phyloP scores from a whole-genome alignment of 2,329 filamentous ascomycete genomes.

The Aspergillus oerlinghausenensis region DNA sequence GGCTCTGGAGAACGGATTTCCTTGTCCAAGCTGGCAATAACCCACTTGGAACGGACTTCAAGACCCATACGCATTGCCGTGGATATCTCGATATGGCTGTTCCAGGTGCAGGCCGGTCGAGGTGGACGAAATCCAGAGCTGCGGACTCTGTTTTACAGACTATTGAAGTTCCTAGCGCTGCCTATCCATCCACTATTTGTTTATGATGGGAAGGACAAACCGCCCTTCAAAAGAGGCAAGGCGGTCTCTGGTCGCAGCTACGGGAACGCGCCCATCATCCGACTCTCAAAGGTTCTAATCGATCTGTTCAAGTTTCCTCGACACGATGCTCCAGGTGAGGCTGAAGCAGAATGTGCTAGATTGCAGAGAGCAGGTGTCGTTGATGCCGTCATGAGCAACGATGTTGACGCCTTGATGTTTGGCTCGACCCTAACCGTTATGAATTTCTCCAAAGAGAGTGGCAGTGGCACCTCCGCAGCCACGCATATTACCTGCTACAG shows the following conservation, averaged over 20 bases:
- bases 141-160: constrained; percentile 86
- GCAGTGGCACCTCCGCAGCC: constrained; percentile 56
- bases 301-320: constrained; percentile 77
- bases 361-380: constrained; percentile 78
- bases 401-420: constrained; percentile 98
- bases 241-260: constrained; percentile 47
- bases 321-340: constrained; percentile 88
- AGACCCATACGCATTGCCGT: constrained; percentile 81
- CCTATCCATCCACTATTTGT: constrained; percentile 87
- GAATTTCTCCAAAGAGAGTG: constrained; percentile 74
- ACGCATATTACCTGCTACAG: constrained; percentile 86
- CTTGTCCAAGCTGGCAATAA: constrained; percentile 74
- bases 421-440: constrained; percentile 74
- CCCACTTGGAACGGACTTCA: constrained; percentile 65
- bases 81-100: constrained; percentile 96
- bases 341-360: constrained; percentile 90
- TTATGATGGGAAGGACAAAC: constrained; percentile 82
- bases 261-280: constrained; percentile 62
- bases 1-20: constrained; percentile 74
- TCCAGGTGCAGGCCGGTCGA: constrained; percentile 80
- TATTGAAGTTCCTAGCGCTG: constrained; percentile 69
- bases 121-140: constrained; percentile 87
- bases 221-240: constrained; percentile 84
- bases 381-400: constrained; percentile 90
- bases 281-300: constrained; percentile 77